phyloP scores from a whole-genome alignment of 2,329 filamentous ascomycete species.

The Ophiognomonia clavigignenti-juglandacearum region DNA sequence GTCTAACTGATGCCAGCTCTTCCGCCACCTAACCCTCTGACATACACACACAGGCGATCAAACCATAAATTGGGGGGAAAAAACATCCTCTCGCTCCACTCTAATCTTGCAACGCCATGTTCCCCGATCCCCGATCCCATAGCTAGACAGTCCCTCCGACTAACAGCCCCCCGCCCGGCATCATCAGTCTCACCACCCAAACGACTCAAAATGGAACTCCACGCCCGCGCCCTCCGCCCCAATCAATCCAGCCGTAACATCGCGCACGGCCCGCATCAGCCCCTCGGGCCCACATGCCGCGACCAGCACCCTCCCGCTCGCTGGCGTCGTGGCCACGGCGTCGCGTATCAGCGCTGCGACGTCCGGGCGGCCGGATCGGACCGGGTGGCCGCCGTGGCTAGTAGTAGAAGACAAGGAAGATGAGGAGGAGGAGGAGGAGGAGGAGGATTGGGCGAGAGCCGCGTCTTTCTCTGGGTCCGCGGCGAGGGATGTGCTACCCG shows the following conservation, averaged over 20 bases:
- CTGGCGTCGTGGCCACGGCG: slow-evolving; percentile 28
- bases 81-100: no score
- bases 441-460: slow-evolving; percentile 27
- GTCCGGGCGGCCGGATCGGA: slow-evolving; percentile 37
- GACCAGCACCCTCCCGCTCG: slow-evolving; percentile 36
- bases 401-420: neutral
- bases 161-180: no score
- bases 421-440: slow-evolving; percentile 9
- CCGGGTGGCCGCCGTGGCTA: slow-evolving; percentile 20
- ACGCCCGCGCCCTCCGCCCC: slow-evolving; percentile 38
- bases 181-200: slow-evolving; percentile 40
- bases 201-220: slow-evolving; percentile 47
- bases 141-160: no score
- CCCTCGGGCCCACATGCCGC: slow-evolving; percentile 43
- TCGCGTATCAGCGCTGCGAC: slow-evolving; percentile 31
- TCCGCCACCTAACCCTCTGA: no score
- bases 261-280: slow-evolving; percentile 39
- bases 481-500: no score
- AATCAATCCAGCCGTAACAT: slow-evolving; percentile 39
- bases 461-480: no score
- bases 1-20: no score
- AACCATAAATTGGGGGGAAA: no score
- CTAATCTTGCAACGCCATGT: no score
- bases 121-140: no score
- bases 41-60: no score